Base-by-base conservation (phyloP, 2,329 filamentous ascomycete genomes). In the Pleurostoma richardsiae region DNA sequence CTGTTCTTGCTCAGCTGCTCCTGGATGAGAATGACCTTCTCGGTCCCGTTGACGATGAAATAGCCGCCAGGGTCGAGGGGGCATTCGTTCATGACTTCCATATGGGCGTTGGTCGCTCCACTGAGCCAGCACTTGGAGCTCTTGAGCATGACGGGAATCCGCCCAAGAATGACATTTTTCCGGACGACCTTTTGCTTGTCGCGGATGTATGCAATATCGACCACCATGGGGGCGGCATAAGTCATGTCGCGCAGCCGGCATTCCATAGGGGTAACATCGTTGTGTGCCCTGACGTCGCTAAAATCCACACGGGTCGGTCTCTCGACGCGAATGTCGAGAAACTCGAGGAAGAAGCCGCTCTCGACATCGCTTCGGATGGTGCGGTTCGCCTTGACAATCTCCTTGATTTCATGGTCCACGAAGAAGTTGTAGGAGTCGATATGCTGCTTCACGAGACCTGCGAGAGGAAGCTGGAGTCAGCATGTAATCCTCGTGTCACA, bases 401-500 rank as follows among this genome's bases (percentile, higher is more conserved):
- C 91, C 70, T 96, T 96, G 65, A 99, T 84, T 63, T 97, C 91
- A 47, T 95, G 87, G 57, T 99, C 90, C 55, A 96, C 87, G 59
- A 99, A 97, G 70, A 94, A 96, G 70, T 99, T 96, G 77, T 95
- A 99, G 28, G 94, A 97, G 72, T 99, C 95, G 62, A 96, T 92
- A 66, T 75, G 80, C 74, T 97, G 92, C 68, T 96, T 96, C 45
- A 96, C 91, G 48, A 96, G 75, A 48, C 91, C 72, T 76, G 44
- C 19, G 10, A 42, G 11, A 33, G 19, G 26, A 26, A 29, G 36
- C 33, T 36, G 44, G 11, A 48, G 45, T 29, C 4, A 33, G 36
- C 19, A 26, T 28, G 30, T 19, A 19, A 19, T 19, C 19, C 19
- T 19, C 19, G 19, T 19, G 19, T 19, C 19, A 19, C 19, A 19